These are phyloP conservation scores for Sanghuangporus sanghuang DNA, from an alignment of 1,284 basidiomycete species.

Conservation along the genomic window DNA sequence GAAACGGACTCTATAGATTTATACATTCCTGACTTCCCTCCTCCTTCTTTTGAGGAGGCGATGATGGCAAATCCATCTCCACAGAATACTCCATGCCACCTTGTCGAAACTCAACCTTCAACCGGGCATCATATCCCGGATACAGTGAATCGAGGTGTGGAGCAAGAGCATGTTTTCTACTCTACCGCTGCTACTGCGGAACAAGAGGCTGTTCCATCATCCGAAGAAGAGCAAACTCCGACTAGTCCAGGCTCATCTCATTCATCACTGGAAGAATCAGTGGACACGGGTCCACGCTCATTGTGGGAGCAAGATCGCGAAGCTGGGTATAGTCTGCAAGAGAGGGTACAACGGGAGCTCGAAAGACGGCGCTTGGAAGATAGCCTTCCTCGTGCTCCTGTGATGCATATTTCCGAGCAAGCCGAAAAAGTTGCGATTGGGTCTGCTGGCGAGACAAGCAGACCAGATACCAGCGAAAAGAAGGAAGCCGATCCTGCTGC, in stretches of 20 bases:
- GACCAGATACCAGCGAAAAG: background rate
- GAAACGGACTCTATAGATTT: background rate
- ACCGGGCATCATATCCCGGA: background rate
- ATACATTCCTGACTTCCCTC: conserved; percentile 12
- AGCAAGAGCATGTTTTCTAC: background rate
- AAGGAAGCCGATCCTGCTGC: background rate
- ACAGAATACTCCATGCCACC: background rate
- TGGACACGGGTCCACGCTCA: background rate
- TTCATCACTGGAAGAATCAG: conserved; percentile 5
- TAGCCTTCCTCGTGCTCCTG: conserved; percentile 2
- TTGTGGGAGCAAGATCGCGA: conserved; percentile 14
- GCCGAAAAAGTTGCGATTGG: background rate
- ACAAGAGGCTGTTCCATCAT: background rate
- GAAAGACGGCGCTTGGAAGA: conserved; percentile 1
- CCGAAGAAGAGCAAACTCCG: background rate
- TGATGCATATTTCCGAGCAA: background rate
- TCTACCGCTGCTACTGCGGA: background rate
- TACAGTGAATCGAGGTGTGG: background rate
- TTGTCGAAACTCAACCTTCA: background rate
- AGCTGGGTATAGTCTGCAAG: conserved; percentile 12
- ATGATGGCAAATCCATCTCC: background rate
- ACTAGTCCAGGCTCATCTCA: conserved; percentile 4
- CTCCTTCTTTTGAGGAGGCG: conserved; percentile 17
- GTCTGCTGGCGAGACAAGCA: background rate
- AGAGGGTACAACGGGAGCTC: conserved; percentile 10